A percentile compares a stretch with the other conserved stretches of the same genome.
Evolutionary conservation across 306 rosid genomes (phyloP).

Genomic region (Cajanus cajan): DNA sequence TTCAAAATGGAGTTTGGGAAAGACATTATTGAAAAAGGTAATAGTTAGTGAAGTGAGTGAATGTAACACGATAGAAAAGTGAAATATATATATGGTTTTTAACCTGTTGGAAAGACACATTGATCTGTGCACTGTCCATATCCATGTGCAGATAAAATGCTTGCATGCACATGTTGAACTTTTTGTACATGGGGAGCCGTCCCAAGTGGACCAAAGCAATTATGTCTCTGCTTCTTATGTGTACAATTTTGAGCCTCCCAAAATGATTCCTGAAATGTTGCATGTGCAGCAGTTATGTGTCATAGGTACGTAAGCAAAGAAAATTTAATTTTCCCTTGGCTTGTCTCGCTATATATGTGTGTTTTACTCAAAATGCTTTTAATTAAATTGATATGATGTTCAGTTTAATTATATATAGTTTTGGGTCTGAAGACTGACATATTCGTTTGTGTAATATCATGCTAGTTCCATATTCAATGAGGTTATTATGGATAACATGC

Average conservation of each 20-base stretch:
- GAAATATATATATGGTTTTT: not conserved
- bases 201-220: slow-evolving; percentile 29
- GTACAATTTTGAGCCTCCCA: slow-evolving; percentile 4
- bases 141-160: slow-evolving; percentile 26
- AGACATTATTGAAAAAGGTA: not conserved
- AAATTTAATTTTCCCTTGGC: not conserved
- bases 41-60: not conserved
- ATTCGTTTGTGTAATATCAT: not conserved
- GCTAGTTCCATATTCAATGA: too few relatives aligned
- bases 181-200: slow-evolving; percentile 19
- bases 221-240: not conserved
- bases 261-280: not conserved
- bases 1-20: too few relatives aligned
- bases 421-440: too few relatives aligned
- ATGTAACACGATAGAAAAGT: not conserved
- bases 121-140: not conserved
- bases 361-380: not conserved
- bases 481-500: too few relatives aligned
- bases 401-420: not conserved
- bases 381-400: not conserved
- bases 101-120: not conserved
- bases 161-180: slow-evolving; percentile 19
- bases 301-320: not conserved
- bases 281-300: slow-evolving; percentile 6
- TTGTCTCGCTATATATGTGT: not conserved